A percentile compares a stretch with the other conserved stretches of the same genome.
Evolutionary conservation across 192 early-diverging fungal genomes (phyloP).

Genomic region (Coemansia sp.): DNA sequence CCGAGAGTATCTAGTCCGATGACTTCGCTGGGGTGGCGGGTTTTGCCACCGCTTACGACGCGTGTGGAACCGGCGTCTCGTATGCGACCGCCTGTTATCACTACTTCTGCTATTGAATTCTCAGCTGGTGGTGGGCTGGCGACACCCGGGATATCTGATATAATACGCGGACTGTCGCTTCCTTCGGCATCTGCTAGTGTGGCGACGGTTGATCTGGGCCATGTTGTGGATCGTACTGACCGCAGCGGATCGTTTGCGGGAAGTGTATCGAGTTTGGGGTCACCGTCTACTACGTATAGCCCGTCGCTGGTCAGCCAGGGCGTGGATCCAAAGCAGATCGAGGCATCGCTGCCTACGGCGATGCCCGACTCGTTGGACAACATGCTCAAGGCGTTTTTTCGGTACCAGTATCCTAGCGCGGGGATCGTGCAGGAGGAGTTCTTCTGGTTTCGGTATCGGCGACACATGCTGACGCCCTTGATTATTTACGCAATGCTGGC

Average conservation of each 20-base stretch:
- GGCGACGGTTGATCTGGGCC: background rate
- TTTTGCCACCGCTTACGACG: conserved; percentile 18
- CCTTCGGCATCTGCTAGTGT: conserved; percentile 1
- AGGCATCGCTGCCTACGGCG: conserved; percentile 37
- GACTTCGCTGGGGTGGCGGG: conserved; percentile 24
- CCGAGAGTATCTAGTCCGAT: conserved; percentile 22
- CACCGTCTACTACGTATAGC: conserved; percentile 34
- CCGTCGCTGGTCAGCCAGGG: conserved; percentile 27
- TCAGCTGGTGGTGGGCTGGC: background rate
- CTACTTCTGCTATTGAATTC: background rate
- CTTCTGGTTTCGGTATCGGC: conserved; percentile 55
- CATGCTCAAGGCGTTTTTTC: conserved; percentile 56
- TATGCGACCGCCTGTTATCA: background rate
- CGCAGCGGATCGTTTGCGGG: conserved; percentile 38
- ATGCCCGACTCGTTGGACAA: conserved; percentile 50
- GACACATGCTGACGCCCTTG: conserved; percentile 57
- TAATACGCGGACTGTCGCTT: conserved; percentile 15
- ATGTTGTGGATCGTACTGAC: conserved; percentile 18
- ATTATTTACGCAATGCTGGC: conserved; percentile 57
- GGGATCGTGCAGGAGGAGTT: conserved; percentile 55
- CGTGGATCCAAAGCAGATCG: conserved; percentile 43
- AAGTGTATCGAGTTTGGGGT: conserved; percentile 38
- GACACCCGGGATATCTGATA: conserved; percentile 17
- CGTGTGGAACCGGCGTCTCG: background rate
- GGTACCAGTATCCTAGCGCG: conserved; percentile 56